phyloP scores from a whole-genome alignment of 768 basidiomycete species.

The Coprinopsis strossmayeri region DNA sequence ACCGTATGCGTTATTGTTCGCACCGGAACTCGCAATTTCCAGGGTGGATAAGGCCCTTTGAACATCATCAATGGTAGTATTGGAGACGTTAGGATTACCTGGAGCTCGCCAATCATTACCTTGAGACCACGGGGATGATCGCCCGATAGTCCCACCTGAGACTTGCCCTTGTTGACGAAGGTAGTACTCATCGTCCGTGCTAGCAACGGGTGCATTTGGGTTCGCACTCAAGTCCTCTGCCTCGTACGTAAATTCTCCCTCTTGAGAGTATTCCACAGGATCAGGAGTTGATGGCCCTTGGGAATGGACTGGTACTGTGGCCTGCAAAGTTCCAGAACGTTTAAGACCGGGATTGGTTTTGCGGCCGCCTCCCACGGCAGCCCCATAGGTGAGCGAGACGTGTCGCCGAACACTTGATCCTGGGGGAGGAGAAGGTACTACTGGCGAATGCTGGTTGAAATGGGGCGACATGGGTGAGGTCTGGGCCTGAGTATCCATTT shows the following conservation, averaged over 20 bases:
- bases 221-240: slow-evolving; percentile 29
- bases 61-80: slow-evolving; percentile 61
- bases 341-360: slow-evolving; percentile 50
- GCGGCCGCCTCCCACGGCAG: slow-evolving; percentile 44
- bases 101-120: slow-evolving; percentile 54
- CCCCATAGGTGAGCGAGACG: slow-evolving; percentile 71
- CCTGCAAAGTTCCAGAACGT: slow-evolving; percentile 72
- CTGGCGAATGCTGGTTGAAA: slow-evolving; percentile 29
- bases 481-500: slow-evolving; percentile 18
- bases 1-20: slow-evolving; percentile 17
- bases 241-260: slow-evolving; percentile 45
- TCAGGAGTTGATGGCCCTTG: slow-evolving; percentile 36
- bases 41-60: slow-evolving; percentile 66
- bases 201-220: not conserved
- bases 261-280: slow-evolving; percentile 32
- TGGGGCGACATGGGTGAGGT: slow-evolving; percentile 61
- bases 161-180: slow-evolving; percentile 42
- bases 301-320: slow-evolving; percentile 34
- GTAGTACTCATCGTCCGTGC: slow-evolving; percentile 45
- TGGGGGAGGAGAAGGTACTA: slow-evolving; percentile 64
- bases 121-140: slow-evolving; percentile 62
- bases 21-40: slow-evolving; percentile 41
- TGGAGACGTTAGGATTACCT: slow-evolving; percentile 24
- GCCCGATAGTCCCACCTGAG: slow-evolving; percentile 47
- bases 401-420: slow-evolving; percentile 70